phyloP scores from a whole-genome alignment of 2,329 filamentous ascomycete species.

The Phyllosticta capitalensis region DNA sequence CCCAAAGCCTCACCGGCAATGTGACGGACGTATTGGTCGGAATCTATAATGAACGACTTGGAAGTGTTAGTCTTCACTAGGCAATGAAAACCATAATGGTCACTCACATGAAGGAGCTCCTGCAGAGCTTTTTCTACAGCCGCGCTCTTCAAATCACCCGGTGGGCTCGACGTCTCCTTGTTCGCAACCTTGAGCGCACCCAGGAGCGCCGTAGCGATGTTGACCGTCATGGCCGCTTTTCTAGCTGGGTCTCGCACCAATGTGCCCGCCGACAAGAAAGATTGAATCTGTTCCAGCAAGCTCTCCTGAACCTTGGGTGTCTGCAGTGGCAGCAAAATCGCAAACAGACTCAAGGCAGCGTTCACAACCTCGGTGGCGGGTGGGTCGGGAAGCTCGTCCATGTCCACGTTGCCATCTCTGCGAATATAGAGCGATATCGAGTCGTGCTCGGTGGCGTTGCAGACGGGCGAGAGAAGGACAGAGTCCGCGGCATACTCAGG shows the following conservation, averaged over 20 bases:
- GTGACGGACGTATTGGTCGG: constrained; percentile 76
- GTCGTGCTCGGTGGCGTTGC: constrained; percentile 80
- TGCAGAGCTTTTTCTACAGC: constrained; percentile 66
- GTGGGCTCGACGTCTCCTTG: constrained; percentile 63
- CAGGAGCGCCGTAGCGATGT: constrained; percentile 73
- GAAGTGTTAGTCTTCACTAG: constrained; percentile 6
- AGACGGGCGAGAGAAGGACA: constrained; percentile 52
- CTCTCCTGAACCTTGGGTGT: constrained; percentile 91
- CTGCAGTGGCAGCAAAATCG: constrained; percentile 80
- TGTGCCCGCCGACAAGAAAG: constrained; percentile 70
- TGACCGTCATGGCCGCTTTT: constrained; percentile 84
- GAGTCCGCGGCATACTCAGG: constrained; percentile 56
- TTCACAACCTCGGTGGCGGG: constrained; percentile 91
- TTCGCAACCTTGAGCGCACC: constrained; percentile 74
- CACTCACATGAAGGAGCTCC: constrained; percentile 65
- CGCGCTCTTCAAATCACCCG: constrained; percentile 63
- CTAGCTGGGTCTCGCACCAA: constrained; percentile 79
- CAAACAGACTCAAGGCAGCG: constrained; percentile 85
- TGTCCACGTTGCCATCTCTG: constrained; percentile 33
- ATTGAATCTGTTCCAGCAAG: constrained; percentile 85
- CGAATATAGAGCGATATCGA: constrained; percentile 68
- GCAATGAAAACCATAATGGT: constrained; percentile 17
- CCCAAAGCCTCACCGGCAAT: constrained; percentile 80
- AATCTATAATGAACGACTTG: constrained; percentile 64
- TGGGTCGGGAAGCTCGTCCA: constrained; percentile 55